Evolutionary conservation across 257 asterid genomes (phyloP).

Genomic region (Forsythia suspensa): DNA sequence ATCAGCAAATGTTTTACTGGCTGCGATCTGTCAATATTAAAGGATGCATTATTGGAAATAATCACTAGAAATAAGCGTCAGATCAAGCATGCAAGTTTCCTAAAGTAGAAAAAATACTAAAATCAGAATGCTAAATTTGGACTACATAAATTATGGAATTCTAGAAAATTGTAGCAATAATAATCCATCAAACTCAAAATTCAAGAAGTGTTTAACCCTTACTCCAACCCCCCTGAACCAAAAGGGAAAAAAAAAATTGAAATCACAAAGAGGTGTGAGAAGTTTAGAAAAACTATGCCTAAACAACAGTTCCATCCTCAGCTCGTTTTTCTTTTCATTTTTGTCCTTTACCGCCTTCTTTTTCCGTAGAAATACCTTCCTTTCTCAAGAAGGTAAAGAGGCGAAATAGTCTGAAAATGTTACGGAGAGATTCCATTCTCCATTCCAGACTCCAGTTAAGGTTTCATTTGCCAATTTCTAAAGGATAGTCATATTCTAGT

Average conservation of each 20-base stretch:
- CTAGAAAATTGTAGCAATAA: neutral
- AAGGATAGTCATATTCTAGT: neutral
- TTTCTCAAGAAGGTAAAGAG: neutral
- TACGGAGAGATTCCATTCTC: neutral
- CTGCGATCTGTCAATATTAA: conserved; percentile 46
- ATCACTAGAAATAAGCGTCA: neutral
- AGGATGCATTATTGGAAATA: conserved; percentile 13
- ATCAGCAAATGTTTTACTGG: conserved; percentile 56
- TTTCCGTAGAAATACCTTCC: neutral
- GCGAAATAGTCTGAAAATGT: neutral
- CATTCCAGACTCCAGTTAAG: neutral
- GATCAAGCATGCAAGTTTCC: neutral
- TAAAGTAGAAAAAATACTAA: neutral
- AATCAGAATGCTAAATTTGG: neutral
- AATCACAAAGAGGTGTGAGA: neutral
- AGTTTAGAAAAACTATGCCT: neutral
- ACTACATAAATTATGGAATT: neutral
- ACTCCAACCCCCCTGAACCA: neutral
- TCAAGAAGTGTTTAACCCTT: neutral
- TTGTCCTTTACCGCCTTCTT: neutral
- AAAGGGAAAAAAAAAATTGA: neutral
- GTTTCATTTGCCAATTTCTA: neutral
- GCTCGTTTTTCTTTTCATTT: neutral
- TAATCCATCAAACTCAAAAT: neutral
- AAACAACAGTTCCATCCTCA: neutral